These are phyloP conservation scores for Fusarium zealandicum DNA, from an alignment of 2,329 filamentous ascomycete species.

Conservation along the genomic window DNA sequence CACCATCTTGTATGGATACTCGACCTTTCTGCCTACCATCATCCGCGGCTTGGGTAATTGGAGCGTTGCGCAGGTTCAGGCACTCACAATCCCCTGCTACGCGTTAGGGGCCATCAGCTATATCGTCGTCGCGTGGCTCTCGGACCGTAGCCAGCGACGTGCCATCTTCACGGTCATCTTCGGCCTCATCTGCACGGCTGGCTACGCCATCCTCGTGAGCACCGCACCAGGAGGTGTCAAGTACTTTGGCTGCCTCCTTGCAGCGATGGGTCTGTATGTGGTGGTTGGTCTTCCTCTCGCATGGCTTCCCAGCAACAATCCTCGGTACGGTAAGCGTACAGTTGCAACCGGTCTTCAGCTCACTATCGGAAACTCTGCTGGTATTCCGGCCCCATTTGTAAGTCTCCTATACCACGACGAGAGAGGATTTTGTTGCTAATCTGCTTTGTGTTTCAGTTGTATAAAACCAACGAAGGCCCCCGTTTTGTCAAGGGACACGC, in stretches of 20 bases:
- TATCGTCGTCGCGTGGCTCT: conserved; percentile 62
- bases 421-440: background rate
- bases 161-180: conserved; percentile 62
- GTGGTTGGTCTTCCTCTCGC: conserved; percentile 48
- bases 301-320: conserved; percentile 63
- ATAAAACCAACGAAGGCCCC: conserved; percentile 47
- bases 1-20: conserved; percentile 68
- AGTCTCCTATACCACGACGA: background rate
- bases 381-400: conserved; percentile 67
- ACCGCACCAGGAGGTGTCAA: conserved; percentile 60
- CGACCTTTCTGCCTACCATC: conserved; percentile 72
- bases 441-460: conserved; percentile 26
- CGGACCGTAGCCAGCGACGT: conserved; percentile 64
- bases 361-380: conserved; percentile 68
- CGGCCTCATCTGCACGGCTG: conserved; percentile 58
- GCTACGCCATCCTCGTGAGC: conserved; percentile 67
- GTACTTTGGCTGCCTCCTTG: conserved; percentile 69
- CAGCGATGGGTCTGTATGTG: conserved; percentile 67
- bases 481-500: conserved; percentile 59
- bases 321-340: conserved; percentile 69
- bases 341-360: conserved; percentile 68
- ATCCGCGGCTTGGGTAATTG: conserved; percentile 64
- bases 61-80: conserved; percentile 57
- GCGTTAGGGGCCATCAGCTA: conserved; percentile 67
- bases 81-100: conserved; percentile 74